Evolutionary conservation across 2,329 filamentous ascomycete species (phyloP).

Genomic region (Penicillium oxalicum): DNA sequence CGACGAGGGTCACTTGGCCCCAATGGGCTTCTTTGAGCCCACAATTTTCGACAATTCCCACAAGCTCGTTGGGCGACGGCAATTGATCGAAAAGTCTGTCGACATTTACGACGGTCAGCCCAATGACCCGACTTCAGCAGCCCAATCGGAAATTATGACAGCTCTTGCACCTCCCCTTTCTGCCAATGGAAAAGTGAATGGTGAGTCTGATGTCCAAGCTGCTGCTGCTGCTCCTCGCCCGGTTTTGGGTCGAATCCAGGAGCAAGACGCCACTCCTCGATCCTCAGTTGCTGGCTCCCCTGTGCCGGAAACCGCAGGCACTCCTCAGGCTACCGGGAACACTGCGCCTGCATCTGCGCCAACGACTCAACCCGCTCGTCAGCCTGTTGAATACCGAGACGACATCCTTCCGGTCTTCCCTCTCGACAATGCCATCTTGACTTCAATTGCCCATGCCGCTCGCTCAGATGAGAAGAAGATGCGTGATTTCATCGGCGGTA

Average conservation of each 20-base stretch:
- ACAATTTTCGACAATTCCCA: conserved; percentile 73
- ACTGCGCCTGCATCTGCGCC: conserved; percentile 36
- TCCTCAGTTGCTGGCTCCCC: conserved; percentile 86
- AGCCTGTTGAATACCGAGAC: conserved; percentile 60
- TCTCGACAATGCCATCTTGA: conserved; percentile 83
- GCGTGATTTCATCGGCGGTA: conserved; percentile 79
- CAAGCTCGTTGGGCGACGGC: conserved; percentile 74
- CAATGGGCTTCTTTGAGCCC: conserved; percentile 91
- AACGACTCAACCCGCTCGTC: conserved; percentile 33
- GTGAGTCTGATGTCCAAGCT: conserved; percentile 39
- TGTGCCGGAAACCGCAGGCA: conserved; percentile 68
- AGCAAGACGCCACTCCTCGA: conserved; percentile 68
- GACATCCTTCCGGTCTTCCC: conserved; percentile 74
- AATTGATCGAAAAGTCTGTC: conserved; percentile 77
- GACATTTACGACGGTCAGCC: conserved; percentile 91
- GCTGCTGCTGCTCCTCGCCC: conserved; percentile 43
- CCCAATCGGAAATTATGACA: conserved; percentile 64
- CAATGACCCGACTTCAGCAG: conserved; percentile 81
- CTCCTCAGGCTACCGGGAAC: conserved; percentile 51
- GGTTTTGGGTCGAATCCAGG: conserved; percentile 62
- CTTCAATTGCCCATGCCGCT: conserved; percentile 79
- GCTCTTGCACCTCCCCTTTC: conserved; percentile 41
- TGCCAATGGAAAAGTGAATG: conserved; percentile 25
- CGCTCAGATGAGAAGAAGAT: conserved; percentile 88
- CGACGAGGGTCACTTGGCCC: conserved; percentile 89